Evolutionary conservation across 2,329 filamentous ascomycete genomes (phyloP).

Genomic region (Chaetomiaceae sp.): DNA sequence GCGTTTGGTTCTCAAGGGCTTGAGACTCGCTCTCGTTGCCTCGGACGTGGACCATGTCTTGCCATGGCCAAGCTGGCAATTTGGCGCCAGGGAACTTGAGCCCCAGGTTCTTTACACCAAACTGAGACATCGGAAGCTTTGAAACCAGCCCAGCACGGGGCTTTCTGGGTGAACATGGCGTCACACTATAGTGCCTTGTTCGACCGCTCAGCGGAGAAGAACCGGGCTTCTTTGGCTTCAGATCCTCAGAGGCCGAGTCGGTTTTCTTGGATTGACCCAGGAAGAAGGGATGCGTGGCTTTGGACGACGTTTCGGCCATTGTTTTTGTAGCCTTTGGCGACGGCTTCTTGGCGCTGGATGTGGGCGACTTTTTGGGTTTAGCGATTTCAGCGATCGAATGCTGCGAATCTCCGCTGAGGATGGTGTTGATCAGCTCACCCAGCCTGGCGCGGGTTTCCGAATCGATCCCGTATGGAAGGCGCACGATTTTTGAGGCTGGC

Average conservation of each 20-base stretch:
- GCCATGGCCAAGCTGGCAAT: constrained; percentile 68
- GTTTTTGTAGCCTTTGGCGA: constrained; percentile 28
- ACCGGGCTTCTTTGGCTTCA: constrained; percentile 15
- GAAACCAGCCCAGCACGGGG: constrained; percentile 28
- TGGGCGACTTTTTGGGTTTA: constrained; percentile 1
- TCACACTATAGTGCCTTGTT: constrained; percentile 47
- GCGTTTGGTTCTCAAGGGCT: neutral
- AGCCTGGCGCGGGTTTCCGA: constrained; percentile 42
- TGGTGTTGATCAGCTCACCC: constrained; percentile 58
- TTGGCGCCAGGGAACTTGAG: constrained; percentile 62
- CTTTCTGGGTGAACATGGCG: constrained; percentile 49
- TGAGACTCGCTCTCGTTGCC: constrained; percentile 32
- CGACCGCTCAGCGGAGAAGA: constrained; percentile 25
- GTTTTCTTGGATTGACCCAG: constrained; percentile 31
- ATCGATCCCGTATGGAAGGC: constrained; percentile 57
- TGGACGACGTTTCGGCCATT: constrained; percentile 28
- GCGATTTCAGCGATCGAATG: constrained; percentile 32
- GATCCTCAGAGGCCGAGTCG: constrained; percentile 7
- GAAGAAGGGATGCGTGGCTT: constrained; percentile 43
- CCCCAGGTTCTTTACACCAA: constrained; percentile 42
- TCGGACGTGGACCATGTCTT: constrained; percentile 60
- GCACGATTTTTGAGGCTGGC: constrained; percentile 43
- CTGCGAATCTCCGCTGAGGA: constrained; percentile 42
- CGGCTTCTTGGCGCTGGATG: neutral
- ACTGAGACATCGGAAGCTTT: constrained; percentile 36